Conservation (phyloP, 2,329 filamentous ascomycete genomes). For the Whalleya microplaca region DNA sequence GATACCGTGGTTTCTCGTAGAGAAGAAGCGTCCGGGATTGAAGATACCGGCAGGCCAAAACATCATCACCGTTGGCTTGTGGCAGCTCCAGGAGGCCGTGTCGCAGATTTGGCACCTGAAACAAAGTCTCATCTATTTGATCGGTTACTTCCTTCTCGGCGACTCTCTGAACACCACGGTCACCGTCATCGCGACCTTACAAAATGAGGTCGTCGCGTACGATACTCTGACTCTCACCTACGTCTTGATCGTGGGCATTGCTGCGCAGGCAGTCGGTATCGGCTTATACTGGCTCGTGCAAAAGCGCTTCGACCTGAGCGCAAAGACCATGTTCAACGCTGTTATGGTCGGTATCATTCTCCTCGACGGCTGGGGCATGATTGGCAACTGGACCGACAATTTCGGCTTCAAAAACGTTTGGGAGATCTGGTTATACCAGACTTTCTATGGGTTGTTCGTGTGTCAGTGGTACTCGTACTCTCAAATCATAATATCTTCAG, state of each 20-base stretch:
- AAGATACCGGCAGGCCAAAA: conserved; percentile 43
- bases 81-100: conserved; percentile 62
- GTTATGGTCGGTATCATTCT: conserved; percentile 65
- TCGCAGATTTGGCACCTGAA: conserved; percentile 66
- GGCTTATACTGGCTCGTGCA: conserved; percentile 65
- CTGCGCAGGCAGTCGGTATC: conserved; percentile 65
- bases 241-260: conserved; percentile 67
- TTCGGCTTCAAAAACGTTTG: conserved; percentile 51
- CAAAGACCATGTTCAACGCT: conserved; percentile 71
- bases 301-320: conserved; percentile 59
- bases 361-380: conserved; percentile 55
- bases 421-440: conserved; percentile 51
- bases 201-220: conserved; percentile 67
- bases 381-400: conserved; percentile 49
- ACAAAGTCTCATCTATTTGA: conserved; percentile 68
- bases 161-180: conserved; percentile 73
- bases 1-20: conserved; percentile 68
- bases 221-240: conserved; percentile 68
- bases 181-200: conserved; percentile 67
- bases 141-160: conserved; percentile 70
- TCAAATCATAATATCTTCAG: conserved; percentile 72
- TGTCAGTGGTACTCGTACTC: conserved; percentile 74
- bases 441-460: conserved; percentile 67
- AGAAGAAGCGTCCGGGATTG: conserved; percentile 65
- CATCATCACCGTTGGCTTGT: conserved; percentile 62